Evolutionary conservation across 306 rosid genomes (phyloP).

Genomic region (Spatholobus suberectus): DNA sequence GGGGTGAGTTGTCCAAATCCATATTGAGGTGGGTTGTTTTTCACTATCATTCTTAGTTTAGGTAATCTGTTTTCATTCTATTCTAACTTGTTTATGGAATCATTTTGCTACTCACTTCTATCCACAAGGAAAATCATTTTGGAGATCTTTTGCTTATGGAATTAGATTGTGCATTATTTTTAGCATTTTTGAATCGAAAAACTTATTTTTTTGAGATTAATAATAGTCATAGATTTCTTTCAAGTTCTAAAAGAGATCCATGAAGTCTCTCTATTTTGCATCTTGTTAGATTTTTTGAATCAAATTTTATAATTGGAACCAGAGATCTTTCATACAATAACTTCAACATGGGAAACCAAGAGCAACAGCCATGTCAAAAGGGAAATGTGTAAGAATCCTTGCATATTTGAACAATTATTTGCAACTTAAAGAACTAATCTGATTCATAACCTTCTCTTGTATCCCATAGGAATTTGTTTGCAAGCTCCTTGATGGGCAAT

Average conservation of each 20-base stretch:
- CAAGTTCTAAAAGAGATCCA: not conserved
- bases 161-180: too few species aligned
- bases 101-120: too few species aligned
- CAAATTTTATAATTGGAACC: not conserved
- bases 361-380: constrained; percentile 29
- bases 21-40: too few species aligned
- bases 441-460: not conserved
- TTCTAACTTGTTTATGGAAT: too few species aligned
- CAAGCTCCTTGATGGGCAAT: not conserved
- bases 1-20: too few species aligned
- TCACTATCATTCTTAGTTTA: too few species aligned
- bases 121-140: too few species aligned
- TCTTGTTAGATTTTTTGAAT: not conserved
- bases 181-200: too few species aligned
- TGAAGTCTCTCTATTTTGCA: not conserved
- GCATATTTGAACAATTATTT: not conserved
- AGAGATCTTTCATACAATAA: constrained; percentile 58
- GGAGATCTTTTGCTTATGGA: too few species aligned
- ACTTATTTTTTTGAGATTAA: too few species aligned
- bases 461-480: not conserved
- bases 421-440: not conserved
- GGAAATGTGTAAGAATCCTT: constrained; percentile 50
- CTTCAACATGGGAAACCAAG: constrained; percentile 25
- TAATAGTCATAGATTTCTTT: not conserved
- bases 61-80: too few species aligned